A percentile compares a stretch with the other conserved stretches of the same genome.
These are phyloP conservation scores for Aplosporella prunicola DNA, from an alignment of 2,329 filamentous ascomycete genomes.

Conservation along the genomic window DNA sequence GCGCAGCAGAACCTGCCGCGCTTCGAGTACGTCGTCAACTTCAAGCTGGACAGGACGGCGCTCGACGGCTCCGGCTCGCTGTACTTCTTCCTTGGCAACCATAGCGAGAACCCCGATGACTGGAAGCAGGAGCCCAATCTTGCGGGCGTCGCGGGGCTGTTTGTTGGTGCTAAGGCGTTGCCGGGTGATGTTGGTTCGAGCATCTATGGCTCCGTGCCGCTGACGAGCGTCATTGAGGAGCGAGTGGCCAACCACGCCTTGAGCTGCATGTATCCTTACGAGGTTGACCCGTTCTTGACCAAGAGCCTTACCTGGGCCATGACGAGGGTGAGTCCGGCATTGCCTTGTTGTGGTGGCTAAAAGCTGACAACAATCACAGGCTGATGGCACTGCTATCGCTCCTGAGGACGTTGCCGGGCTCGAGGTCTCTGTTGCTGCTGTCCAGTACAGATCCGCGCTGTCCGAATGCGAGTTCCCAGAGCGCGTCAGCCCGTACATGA, in stretches of 20 bases:
- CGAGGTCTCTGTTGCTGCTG: conserved; percentile 30
- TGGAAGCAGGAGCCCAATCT: conserved; percentile 50
- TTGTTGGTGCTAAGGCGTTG: conserved; percentile 16
- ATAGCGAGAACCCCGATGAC: conserved; percentile 27
- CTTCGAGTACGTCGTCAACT: conserved; percentile 58
- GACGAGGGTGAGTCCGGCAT: conserved; percentile 3
- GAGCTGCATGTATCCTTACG: conserved; percentile 16
- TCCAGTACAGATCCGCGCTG: conserved; percentile 29
- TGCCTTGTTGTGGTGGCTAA: background rate
- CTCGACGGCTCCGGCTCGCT: conserved; percentile 54
- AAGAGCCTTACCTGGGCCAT: conserved; percentile 20
- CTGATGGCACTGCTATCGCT: conserved; percentile 27
- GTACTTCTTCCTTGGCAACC: conserved; percentile 57
- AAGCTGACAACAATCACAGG: conserved; percentile 18
- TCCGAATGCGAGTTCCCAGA: conserved; percentile 27
- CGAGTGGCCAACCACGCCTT: conserved; percentile 27
- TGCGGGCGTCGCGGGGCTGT: conserved; percentile 50
- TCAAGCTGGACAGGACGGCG: conserved; percentile 52
- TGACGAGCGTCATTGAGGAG: conserved; percentile 34
- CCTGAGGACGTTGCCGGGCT: conserved; percentile 27
- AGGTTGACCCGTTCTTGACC: conserved; percentile 17
- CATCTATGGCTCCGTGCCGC: conserved; percentile 32
- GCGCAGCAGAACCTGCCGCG: conserved; percentile 29
- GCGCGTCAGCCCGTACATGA: conserved; percentile 23
- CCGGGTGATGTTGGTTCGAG: conserved; percentile 9